phyloP scores from a whole-genome alignment of 129 eudicot genomes.

The Kitagawia praeruptora region DNA sequence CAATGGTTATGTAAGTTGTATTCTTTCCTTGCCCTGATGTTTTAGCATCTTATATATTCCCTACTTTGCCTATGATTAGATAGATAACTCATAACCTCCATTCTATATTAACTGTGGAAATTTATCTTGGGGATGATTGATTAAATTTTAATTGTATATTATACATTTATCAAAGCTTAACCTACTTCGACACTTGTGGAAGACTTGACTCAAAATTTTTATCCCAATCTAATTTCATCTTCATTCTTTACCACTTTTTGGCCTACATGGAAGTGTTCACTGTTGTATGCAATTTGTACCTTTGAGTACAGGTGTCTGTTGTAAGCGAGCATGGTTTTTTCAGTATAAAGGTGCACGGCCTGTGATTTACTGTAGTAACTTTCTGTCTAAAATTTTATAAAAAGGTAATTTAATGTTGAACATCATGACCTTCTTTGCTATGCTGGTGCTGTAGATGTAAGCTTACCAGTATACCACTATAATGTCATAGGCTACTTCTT shows the following conservation, averaged over 20 bases:
- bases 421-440: not conserved
- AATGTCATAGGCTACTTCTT: not conserved
- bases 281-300: not conserved
- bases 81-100: not conserved
- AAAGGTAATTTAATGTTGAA: not conserved
- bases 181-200: not conserved
- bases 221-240: no score
- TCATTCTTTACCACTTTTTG: not conserved
- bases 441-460: not conserved
- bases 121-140: not conserved
- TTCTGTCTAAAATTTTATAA: not conserved
- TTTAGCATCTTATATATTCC: slow-evolving; percentile 5
- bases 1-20: slow-evolving; percentile 73
- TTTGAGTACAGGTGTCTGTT: not conserved
- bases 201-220: not conserved
- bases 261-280: not conserved
- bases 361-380: not conserved
- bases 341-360: not conserved
- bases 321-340: not conserved
- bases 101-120: not conserved
- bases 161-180: no score
- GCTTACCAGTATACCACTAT: not conserved
- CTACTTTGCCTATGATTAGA: not conserved
- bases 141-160: not conserved
- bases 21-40: not conserved